A percentile compares a stretch with the other conserved stretches of the same genome.
These are phyloP conservation scores for Malus hybrid DNA, from an alignment of 331 rosid species.

Conservation along the genomic window DNA sequence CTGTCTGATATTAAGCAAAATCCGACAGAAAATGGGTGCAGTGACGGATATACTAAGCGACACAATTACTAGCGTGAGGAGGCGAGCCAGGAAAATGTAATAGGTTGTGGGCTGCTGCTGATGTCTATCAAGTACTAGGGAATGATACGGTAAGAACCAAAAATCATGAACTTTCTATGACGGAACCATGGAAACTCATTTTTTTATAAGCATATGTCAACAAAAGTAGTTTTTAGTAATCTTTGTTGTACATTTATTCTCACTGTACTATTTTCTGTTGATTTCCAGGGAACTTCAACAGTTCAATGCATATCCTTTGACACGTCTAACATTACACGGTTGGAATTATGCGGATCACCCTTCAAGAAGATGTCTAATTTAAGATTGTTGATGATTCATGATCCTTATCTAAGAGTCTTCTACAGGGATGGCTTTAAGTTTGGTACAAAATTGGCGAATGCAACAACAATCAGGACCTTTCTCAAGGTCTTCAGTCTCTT, in stretches of 20 bases:
- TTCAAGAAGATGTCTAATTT: constrained; percentile 10
- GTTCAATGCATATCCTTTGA: background rate
- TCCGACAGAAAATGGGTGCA: too few relatives aligned
- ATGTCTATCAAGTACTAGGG: background rate
- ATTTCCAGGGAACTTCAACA: background rate
- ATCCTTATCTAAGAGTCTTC: too few relatives aligned
- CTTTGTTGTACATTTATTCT: background rate
- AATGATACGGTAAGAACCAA: background rate
- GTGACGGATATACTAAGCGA: too few relatives aligned
- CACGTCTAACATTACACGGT: background rate
- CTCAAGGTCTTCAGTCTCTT: too few relatives aligned
- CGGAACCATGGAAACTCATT: background rate
- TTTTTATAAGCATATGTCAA: background rate
- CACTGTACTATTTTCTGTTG: background rate
- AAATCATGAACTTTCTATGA: background rate
- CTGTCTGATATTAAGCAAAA: too few relatives aligned
- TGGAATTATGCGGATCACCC: background rate
- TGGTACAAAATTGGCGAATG: too few relatives aligned
- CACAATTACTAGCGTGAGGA: too few relatives aligned
- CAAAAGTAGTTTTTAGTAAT: background rate
- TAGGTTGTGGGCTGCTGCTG: background rate
- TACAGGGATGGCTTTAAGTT: too few relatives aligned
- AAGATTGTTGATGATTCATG: background rate
- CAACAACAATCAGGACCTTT: too few relatives aligned
- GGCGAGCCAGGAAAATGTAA: background rate